Base-by-base conservation (phyloP, 805 yeast species). In the Tetrapisispora arboricola region DNA sequence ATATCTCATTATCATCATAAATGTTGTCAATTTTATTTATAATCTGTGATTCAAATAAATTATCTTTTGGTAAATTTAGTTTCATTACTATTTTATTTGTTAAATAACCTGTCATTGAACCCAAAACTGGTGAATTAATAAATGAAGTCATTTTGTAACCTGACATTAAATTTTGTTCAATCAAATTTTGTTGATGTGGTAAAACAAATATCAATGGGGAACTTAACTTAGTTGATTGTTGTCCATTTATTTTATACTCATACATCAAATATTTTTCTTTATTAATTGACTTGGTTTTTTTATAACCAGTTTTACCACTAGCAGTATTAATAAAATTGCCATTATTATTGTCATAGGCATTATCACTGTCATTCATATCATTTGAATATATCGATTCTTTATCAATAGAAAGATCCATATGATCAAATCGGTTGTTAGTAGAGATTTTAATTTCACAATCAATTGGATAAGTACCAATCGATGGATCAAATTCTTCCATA, bases 381-480 rank as follows among this genome's bases (percentile, higher is more conserved):
- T 24, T 24, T 24, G 26, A 24, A 24, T 24, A 24, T 8, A 24
- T 11, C 11, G 26, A 24, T 24, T 24, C 10, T 8, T 24, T 24
- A 24, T 28, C 31, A 28, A n/a, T 18, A 10, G 31, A n/a, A 6
- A 28, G 18, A 28, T 28, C 31, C n/a, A 31, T 12, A 12, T 19
- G 33, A 12, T 18, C 22, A 4, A 10, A 3, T 28, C 15, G 31
- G 15, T 17, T 15, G 9, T 35, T 15, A 27, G n/a, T 19, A 2
- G 31, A 21, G 2, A 22, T 12, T 16, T n/a, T 26, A 21, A 36
- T 15, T 4, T n/a, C 12, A 20, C 72, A 76, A 27, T 64, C 65
- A 4, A 70, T 66, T 20, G 78, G 72, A 49, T 70, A 79, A 36
- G 67, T 63, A 8, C 86, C 88, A 2, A 85, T 82, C 21, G 78